Evolutionary conservation across 495 filamentous ascomycete genomes (phyloP), one percentile per base, ranked within the genome.

Genomic region (Friedmanniomyces simplex): DNA sequence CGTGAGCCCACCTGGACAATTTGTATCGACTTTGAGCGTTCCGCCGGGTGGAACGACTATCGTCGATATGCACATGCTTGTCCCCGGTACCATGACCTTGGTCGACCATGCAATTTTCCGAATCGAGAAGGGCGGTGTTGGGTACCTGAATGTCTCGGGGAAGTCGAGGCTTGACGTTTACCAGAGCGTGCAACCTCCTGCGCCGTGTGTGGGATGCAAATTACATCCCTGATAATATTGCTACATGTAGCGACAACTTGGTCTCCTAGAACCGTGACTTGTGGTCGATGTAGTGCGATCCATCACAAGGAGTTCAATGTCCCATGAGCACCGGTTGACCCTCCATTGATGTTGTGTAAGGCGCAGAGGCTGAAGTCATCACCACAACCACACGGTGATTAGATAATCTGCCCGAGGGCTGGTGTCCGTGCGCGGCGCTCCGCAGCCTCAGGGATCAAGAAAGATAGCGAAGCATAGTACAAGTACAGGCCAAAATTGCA

Each of bases 21-120:
- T 50, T 50, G 26, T 50, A 50, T 50, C 47, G 21, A 50, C 47
- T 25, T 25, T 32, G 21, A 32, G 21, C 47, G 47, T 50, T 50
- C 47, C 47, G 47, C 47, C 47, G 22, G 47, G 47, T 32, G 47
- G 47, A 50, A 32, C 47, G 21, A 50, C 47, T 25, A 50, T 50
- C 47, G 47, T 32, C 47, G 47, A 50, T 32, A 25, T 50, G 47
- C 21, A 50, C 22, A 50, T 50, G 47, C 22, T 25, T n/a, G 47
- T 50, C 21, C 47, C 47, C 21, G 47, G 47, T 25, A 50, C 47
- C 10, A 25, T 25, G 22, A 50, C 47, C 47, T 50, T 50, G 26
- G 47, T 50, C 47, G 47, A 50, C 47, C 47, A 50, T 32, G 47
- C 47, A 25, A 50, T 50, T 25, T 50, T 50, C 47, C 47, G 47